Base-by-base conservation (phyloP, 2,329 filamentous ascomycete genomes). In the Ceratocystis cubensis region DNA sequence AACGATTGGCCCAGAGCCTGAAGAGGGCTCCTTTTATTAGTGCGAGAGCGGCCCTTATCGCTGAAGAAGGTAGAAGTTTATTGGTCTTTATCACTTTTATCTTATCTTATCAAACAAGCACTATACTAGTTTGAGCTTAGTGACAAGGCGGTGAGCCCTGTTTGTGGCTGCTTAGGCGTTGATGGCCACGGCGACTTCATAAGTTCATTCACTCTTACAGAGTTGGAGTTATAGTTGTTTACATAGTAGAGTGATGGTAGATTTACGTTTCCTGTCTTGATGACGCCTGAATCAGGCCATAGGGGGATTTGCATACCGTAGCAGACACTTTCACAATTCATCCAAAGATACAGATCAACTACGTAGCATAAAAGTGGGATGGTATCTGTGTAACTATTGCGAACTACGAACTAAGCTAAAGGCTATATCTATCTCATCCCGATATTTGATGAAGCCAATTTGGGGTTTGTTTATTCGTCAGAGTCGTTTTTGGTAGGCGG, bases 1-100 rank as follows among this genome's bases (percentile, higher is more conserved):
- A 8, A 15, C 41, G 63, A 64, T 64, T 64, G 63, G 63, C 5
- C 48, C 8, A 53, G 20, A 53, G 48, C 5, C 10, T 22, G 15
- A 6, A 53, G 22, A 53, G 48, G 48, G 10, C n/a, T 53, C 20
- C 48, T 53, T 64, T 20, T 50, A 13, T 22, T 3, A 41, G 28
- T 30, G 41, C 13, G 25, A 30, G 48, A 25, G 41, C 22, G 41
- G 56, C 30, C 46, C 30, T 66, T 66, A 63, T 66, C 46, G 30
- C 37, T 15, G 10, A n/a, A 50, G 53, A 4, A 44, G 37, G 15
- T 8, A 59, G 63, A n/a, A 28, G 15, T 13, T 20, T 56, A 15
- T 30, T 56, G 15, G 45, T 7, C 13, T 48, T 64, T 64, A 64
- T 64, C 63, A 13, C 5, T 33, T 33, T 64, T 64, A 64, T 64